A percentile compares a stretch with the other conserved stretches of the same genome.
Conservation (phyloP, 2,329 filamentous ascomycete genomes). For the Massarina eburnea region DNA sequence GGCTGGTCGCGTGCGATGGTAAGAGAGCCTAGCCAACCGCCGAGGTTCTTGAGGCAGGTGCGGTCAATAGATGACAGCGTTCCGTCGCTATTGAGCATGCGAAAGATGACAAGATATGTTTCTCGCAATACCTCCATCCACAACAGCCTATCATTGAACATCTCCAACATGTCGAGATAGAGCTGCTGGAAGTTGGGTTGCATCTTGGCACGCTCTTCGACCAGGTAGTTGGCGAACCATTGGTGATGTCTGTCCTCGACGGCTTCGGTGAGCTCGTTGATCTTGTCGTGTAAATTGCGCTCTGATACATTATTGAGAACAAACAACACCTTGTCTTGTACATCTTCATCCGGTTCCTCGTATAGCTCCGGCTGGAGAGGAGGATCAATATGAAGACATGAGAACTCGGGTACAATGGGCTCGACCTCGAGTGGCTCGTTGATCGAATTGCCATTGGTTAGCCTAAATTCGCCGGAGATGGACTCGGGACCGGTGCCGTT, state of each 20-base stretch:
- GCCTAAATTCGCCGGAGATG: constrained; percentile 54
- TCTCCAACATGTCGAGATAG: constrained; percentile 84
- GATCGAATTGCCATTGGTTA: constrained; percentile 68
- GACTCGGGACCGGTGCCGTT: constrained; percentile 43
- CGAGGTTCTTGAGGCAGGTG: constrained; percentile 88
- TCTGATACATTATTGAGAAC: constrained; percentile 96
- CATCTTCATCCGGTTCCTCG: constrained; percentile 80
- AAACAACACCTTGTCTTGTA: constrained; percentile 92
- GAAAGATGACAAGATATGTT: constrained; percentile 83
- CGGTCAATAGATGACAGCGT: constrained; percentile 86
- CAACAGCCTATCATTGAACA: constrained; percentile 75
- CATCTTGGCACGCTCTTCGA: constrained; percentile 94
- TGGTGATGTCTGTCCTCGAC: constrained; percentile 82
- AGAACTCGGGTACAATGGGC: constrained; percentile 70
- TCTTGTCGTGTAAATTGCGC: constrained; percentile 81
- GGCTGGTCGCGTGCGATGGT: constrained; percentile 93
- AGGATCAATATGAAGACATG: constrained; percentile 74
- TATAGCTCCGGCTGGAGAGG: constrained; percentile 65
- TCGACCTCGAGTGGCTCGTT: constrained; percentile 65
- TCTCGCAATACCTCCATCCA: constrained; percentile 91
- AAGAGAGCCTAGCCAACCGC: constrained; percentile 87
- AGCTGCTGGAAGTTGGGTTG: constrained; percentile 95
- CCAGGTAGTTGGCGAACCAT: constrained; percentile 95
- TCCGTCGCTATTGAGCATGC: constrained; percentile 85
- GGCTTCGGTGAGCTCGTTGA: constrained; percentile 75